phyloP scores from a whole-genome alignment of 805 yeast species.

The Cyberlindnera mississippiensis region DNA sequence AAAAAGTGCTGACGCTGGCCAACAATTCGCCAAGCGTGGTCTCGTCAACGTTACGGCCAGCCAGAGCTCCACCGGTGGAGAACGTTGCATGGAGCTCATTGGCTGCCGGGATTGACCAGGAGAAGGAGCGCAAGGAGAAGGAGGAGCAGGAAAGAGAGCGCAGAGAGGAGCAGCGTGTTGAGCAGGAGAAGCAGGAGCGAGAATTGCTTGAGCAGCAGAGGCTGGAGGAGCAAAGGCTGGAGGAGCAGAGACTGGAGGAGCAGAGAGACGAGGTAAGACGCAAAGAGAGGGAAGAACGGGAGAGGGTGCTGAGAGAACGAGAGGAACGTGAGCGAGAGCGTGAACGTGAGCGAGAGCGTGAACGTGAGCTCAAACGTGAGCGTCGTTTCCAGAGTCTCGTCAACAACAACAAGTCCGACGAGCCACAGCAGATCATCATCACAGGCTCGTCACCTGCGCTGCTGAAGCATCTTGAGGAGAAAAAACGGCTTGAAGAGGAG shows the following conservation, averaged over 20 bases:
- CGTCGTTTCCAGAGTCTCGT: conserved; percentile 12
- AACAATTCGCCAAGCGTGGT: conserved; percentile 7
- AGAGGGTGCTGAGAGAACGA: conserved; percentile 3
- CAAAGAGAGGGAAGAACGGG: conserved; percentile 3
- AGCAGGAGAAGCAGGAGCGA: conserved; percentile 4
- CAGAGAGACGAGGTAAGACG: conserved; percentile 7
- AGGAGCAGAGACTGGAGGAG: conserved; percentile 2
- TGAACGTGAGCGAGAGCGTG: conserved; percentile 11
- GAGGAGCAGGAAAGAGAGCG: background rate
- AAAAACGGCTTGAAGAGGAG: conserved; percentile 7
- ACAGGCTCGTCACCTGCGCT: conserved; percentile 12
- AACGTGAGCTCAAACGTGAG: conserved; percentile 10
- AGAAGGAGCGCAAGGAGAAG: conserved; percentile 1
- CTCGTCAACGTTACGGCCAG: conserved; percentile 8
- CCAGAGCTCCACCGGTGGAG: conserved; percentile 10
- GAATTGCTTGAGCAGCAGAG: conserved; percentile 2
- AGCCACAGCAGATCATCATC: conserved; percentile 15
- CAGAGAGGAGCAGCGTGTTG: background rate
- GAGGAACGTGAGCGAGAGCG: conserved; percentile 10
- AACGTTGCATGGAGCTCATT: conserved; percentile 11
- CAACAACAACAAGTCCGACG: conserved; percentile 2
- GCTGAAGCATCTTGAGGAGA: conserved; percentile 8
- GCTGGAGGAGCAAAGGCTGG: background rate
- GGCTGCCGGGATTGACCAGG: conserved; percentile 2
- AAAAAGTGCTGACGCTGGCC: conserved; percentile 4